Percentiles rank a stretch among this genome's conserved stretches.
Evolutionary conservation across 371 early-diverging fungal genomes (phyloP).

Genomic region (Mucor indicus): DNA sequence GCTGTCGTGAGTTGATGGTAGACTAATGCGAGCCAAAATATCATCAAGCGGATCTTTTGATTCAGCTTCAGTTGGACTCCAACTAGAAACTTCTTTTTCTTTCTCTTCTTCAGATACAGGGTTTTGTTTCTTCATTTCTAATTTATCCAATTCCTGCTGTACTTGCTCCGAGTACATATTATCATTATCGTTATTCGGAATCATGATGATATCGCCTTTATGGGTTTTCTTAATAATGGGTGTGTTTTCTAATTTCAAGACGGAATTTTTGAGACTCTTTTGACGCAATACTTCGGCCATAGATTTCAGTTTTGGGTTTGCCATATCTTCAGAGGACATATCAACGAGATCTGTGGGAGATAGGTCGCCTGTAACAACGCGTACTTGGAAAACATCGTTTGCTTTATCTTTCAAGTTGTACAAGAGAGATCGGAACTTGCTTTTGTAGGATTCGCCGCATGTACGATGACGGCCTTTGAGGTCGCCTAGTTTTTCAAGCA

Average conservation of each 20-base stretch:
- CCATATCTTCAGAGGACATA: constrained; percentile 75
- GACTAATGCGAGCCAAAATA: constrained; percentile 34
- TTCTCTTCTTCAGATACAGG: background rate
- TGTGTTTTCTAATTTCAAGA: constrained; percentile 52
- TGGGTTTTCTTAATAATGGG: constrained; percentile 72
- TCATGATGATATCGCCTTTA: constrained; percentile 67
- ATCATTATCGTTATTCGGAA: constrained; percentile 18
- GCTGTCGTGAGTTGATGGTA: constrained; percentile 7
- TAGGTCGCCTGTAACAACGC: constrained; percentile 67
- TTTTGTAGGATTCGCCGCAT: constrained; percentile 66
- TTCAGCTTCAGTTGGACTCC: constrained; percentile 3
- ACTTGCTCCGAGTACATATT: constrained; percentile 15
- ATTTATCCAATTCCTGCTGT: background rate
- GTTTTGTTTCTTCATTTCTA: background rate
- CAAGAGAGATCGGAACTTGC: constrained; percentile 68
- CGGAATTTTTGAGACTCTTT: constrained; percentile 60
- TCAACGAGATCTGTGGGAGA: constrained; percentile 59
- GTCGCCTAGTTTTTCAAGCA: constrained; percentile 37
- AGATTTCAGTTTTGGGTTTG: constrained; percentile 68
- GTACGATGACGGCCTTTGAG: constrained; percentile 7
- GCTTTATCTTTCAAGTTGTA: constrained; percentile 77
- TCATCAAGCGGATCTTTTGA: constrained; percentile 27
- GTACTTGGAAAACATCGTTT: constrained; percentile 61
- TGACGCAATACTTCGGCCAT: constrained; percentile 60
- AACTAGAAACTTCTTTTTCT: background rate